Evolutionary conservation across 2,329 filamentous ascomycete genomes (phyloP), one percentile per base, ranked within the genome.

Genomic region (Didymella glomerata): DNA sequence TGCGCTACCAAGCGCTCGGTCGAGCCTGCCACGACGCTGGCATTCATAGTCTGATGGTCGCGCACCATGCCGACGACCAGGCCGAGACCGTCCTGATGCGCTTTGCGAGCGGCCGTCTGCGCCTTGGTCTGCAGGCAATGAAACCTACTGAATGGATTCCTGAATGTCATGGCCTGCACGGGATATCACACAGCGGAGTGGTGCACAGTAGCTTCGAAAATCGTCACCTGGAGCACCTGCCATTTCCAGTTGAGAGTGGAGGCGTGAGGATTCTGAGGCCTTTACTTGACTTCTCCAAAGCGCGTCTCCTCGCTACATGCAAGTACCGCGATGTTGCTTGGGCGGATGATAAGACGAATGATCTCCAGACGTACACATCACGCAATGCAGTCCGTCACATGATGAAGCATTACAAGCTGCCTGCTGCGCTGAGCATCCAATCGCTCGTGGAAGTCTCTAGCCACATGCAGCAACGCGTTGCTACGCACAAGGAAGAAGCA

Each of bases 21-120:
- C 72, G 68, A 14, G 82, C 83, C 8, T 93, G 90, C 72, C 76
- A 76, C 16, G 73, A 78, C 1, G 66, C 79, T 6, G 73, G 78
- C 0, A 85, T 90, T 4, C 78, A 76, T 4, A 85, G 86, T 20
- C 75, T 98, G 1, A 84, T 97, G 38, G 80, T 96, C 27, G 95
- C 89, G 4, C 95, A 99, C 73, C 95, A 99, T 74, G 82, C 85
- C 62, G 93, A 97, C 70, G 95, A 99, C 70, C 92, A 95, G 71
- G 90, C 93, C 55, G 95, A 99, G 79, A 97, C 93, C 0, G 83
- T 96, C 4, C 78, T 98, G 48, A 90, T 93, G 88, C 86, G 95
- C 41, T 77, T 98, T 34, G 77, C 89, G 9, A 81, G 82, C 3
- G 88, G 89, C 0, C 90, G 92, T 68, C 80, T 85, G 2, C 85